phyloP scores from a whole-genome alignment of 2,329 filamentous ascomycete species.

The Ceratocystis diversiconidia region DNA sequence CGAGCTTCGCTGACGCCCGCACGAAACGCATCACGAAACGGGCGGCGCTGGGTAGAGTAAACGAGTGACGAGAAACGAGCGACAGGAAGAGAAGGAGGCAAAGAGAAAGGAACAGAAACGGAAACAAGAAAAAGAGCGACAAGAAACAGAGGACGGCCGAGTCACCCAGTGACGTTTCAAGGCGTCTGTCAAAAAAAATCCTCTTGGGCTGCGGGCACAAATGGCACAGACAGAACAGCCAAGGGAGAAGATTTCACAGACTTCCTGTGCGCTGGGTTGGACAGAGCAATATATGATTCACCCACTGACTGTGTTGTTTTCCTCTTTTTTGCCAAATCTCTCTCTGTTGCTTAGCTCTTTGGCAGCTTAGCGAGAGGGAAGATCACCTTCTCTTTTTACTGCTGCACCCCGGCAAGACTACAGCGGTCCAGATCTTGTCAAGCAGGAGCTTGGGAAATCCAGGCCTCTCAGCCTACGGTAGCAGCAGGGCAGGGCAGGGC shows the following conservation, averaged over 20 bases:
- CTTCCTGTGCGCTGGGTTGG: neutral
- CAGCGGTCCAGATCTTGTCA: neutral
- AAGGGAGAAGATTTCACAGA: neutral
- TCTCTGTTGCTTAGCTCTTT: neutral
- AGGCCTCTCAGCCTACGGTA: neutral
- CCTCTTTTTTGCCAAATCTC: neutral
- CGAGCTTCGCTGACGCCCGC: neutral
- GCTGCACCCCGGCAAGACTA: neutral
- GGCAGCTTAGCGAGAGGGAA: neutral
- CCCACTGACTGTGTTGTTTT: neutral
- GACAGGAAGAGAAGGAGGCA: neutral
- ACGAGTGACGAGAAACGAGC: neutral
- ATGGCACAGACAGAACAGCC: neutral
- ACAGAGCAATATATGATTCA: neutral
- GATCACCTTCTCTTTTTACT: constrained; percentile 1
- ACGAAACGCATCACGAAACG: neutral
- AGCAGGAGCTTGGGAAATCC: neutral
- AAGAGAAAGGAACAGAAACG: neutral
- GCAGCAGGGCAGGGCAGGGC: neutral
- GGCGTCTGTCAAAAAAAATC: constrained; percentile 3
- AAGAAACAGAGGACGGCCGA: constrained; percentile 10
- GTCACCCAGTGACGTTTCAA: neutral
- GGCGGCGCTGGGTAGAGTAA: neutral
- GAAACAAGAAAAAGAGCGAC: neutral
- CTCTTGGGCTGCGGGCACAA: neutral